Evolutionary conservation across 805 yeast species (phyloP).

Genomic region (Lipomyces lipofer): DNA sequence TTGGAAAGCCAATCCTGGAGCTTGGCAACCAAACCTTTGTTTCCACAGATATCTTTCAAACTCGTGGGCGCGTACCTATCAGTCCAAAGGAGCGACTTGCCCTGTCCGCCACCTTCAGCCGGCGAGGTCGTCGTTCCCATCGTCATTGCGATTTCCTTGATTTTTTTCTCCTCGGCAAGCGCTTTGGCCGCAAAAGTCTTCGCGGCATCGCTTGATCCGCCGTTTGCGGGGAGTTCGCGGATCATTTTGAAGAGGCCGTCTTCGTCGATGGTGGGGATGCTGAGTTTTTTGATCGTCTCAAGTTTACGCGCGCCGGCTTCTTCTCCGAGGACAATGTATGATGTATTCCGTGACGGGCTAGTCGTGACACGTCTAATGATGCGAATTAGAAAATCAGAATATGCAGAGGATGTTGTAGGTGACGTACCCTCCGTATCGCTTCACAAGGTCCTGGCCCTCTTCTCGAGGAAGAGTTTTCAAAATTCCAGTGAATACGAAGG

Average conservation of each 20-base stretch:
- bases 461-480: constrained; percentile 78
- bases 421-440: constrained; percentile 87
- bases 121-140: constrained; percentile 38
- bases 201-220: constrained; percentile 84
- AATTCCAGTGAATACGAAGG: constrained; percentile 91
- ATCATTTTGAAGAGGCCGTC: constrained; percentile 79
- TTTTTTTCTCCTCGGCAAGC: constrained; percentile 66
- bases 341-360: constrained; percentile 80
- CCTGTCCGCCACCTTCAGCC: neutral
- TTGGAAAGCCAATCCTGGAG: constrained; percentile 70
- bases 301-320: constrained; percentile 98
- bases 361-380: constrained; percentile 40
- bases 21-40: constrained; percentile 69
- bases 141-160: constrained; percentile 49
- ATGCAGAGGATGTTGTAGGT: constrained; percentile 41
- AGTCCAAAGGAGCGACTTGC: constrained; percentile 69
- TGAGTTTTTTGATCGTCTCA: constrained; percentile 68
- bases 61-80: constrained; percentile 84
- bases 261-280: constrained; percentile 81
- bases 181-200: constrained; percentile 68
- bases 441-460: constrained; percentile 72
- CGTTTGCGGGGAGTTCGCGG: constrained; percentile 81
- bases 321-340: constrained; percentile 85
- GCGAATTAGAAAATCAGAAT: neutral
- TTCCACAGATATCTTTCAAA: constrained; percentile 83